Evolutionary conservation across 306 rosid genomes (phyloP).

Genomic region (Arachis stenosperma): DNA sequence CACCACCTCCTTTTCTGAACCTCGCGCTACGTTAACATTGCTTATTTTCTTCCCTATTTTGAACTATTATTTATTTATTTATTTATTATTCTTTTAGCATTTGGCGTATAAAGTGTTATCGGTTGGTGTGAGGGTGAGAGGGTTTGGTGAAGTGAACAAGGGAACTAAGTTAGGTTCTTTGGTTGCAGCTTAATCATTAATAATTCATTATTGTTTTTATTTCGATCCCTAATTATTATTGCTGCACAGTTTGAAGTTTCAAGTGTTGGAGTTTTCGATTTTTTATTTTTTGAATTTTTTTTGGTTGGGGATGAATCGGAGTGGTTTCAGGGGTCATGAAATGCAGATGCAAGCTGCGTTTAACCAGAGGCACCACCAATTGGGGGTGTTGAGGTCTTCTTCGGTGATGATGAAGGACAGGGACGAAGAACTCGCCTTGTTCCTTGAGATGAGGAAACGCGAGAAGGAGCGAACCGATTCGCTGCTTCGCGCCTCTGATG

Average conservation of each 20-base stretch:
- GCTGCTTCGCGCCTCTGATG: constrained; percentile 68
- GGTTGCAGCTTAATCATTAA: background rate
- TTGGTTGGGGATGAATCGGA: constrained; percentile 70
- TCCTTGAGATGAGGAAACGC: constrained; percentile 82
- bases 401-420: constrained; percentile 62
- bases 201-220: background rate
- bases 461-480: constrained; percentile 83
- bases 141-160: constrained; percentile 42
- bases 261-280: constrained; percentile 23
- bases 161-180: constrained; percentile 44
- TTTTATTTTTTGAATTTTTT: background rate
- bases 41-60: background rate
- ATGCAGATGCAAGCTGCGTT: constrained; percentile 69
- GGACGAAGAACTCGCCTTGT: constrained; percentile 90
- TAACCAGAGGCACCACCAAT: constrained; percentile 65
- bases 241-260: background rate
- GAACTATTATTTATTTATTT: constrained; percentile 3
- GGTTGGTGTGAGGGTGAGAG: constrained; percentile 20
- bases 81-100: background rate
- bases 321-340: constrained; percentile 80
- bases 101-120: background rate
- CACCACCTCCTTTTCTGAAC: background rate
- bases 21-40: background rate
- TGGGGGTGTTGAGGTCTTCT: constrained; percentile 53
- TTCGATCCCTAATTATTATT: constrained; percentile 35